Conservation (phyloP, 768 basidiomycete species). For the Pleurotus tuoliensis region DNA sequence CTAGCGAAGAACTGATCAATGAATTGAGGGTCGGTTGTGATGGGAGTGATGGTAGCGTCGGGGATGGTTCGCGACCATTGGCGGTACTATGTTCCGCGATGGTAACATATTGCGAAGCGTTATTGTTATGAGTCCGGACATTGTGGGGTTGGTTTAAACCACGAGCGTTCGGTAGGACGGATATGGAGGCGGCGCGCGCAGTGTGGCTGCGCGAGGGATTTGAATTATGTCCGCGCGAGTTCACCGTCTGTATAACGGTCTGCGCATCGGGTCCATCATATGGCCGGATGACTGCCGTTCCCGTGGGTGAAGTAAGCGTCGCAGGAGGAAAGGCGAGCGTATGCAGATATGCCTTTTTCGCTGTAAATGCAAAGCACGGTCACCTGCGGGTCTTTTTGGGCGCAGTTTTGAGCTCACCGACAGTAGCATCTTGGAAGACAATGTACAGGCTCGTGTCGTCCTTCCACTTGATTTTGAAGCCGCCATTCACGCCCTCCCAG, state of each 20-base stretch:
- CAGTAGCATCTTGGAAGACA: slow-evolving; percentile 86
- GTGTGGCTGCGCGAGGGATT: slow-evolving; percentile 69
- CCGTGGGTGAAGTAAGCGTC: slow-evolving; percentile 52
- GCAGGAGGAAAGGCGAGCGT: slow-evolving; percentile 81
- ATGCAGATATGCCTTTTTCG: slow-evolving; percentile 92
- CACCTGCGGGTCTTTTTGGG: neutral
- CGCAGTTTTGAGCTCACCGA: slow-evolving; percentile 60
- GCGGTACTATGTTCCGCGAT: slow-evolving; percentile 50
- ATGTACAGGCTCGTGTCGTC: slow-evolving; percentile 95
- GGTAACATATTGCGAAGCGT: slow-evolving; percentile 27
- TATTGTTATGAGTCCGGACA: slow-evolving; percentile 27
- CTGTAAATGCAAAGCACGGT: slow-evolving; percentile 33
- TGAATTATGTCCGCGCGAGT: slow-evolving; percentile 63
- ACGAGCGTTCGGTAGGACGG: slow-evolving; percentile 55
- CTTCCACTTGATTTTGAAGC: slow-evolving; percentile 98
- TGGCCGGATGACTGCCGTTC: slow-evolving; percentile 69
- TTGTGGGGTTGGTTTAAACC: slow-evolving; percentile 29
- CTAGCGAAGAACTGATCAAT: slow-evolving; percentile 73
- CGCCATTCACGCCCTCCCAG: slow-evolving; percentile 82
- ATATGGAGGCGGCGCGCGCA: slow-evolving; percentile 64
- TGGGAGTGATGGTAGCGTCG: slow-evolving; percentile 76
- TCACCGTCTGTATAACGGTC: slow-evolving; percentile 76
- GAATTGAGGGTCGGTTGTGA: slow-evolving; percentile 83
- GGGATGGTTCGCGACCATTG: slow-evolving; percentile 68
- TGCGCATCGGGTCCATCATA: slow-evolving; percentile 96